Conservation (phyloP, 192 early-diverging fungal species). For the Paraglomus brasilianum region DNA sequence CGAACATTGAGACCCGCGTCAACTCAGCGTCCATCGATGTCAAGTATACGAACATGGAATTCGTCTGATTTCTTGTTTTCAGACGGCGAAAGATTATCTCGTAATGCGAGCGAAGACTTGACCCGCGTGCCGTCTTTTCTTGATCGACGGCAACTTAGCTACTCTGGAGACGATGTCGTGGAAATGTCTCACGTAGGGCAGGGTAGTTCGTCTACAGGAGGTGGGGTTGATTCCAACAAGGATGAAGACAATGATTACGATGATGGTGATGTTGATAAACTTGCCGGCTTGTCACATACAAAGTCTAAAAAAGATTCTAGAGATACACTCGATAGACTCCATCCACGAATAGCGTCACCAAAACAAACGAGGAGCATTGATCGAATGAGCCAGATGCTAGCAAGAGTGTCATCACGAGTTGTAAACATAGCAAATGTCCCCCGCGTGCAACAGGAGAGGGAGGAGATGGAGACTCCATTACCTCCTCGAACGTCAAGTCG, state of each 20-base stretch:
- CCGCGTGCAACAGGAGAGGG: background rate
- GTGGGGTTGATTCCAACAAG: background rate
- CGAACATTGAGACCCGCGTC: no score
- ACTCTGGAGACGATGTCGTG: conserved; percentile 9
- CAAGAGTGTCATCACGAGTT: conserved; percentile 26
- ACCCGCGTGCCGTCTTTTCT: conserved; percentile 14
- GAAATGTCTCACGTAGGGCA: conserved; percentile 20
- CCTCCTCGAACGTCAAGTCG: background rate
- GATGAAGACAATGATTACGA: conserved; percentile 10
- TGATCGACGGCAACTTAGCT: background rate
- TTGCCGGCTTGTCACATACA: background rate
- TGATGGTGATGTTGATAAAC: conserved; percentile 18
- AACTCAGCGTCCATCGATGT: no score
- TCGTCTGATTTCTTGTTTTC: no score
- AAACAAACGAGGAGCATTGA: conserved; percentile 2
- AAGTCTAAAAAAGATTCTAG: background rate
- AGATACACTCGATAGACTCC: background rate
- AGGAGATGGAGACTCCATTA: background rate
- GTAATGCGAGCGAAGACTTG: background rate
- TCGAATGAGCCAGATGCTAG: conserved; percentile 23
- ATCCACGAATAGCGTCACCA: background rate
- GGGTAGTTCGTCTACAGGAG: conserved; percentile 14
- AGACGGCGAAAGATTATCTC: background rate
- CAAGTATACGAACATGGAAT: no score
- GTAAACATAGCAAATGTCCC: conserved; percentile 22